Evolutionary conservation across 2,329 filamentous ascomycete genomes (phyloP), one percentile per base, ranked within the genome.

Genomic region (Drechslerella dactyloides): DNA sequence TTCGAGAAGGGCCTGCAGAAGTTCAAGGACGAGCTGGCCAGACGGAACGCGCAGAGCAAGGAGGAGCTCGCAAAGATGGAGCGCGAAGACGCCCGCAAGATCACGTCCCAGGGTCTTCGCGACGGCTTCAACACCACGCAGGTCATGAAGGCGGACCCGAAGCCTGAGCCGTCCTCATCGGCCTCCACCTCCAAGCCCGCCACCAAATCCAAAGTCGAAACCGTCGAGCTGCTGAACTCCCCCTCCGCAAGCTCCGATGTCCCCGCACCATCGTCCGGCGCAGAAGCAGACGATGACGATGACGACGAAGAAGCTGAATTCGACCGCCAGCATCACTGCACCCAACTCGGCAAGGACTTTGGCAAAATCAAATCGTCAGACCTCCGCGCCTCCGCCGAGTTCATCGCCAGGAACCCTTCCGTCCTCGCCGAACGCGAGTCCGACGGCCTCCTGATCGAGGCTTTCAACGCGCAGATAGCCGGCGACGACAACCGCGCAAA

Each of bases 111-210:
- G 75, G 85, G 86, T 75, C 87, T 96, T 76, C 90, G 93, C 77
- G 92, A 89, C 1, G 94, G 94, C 4, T 99, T 99, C 79, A 88
- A 96, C 80, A 93, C 87, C 79, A 96, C 93, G 1, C 85, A 89
- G 75, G 87, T 99, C 60, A 83, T 86, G 77, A 93, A 91, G 79
- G 79, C 83, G 6, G 80, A 81, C 6, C 37, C 65, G 21, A 57
- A 40, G 35, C 57, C 64, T 10, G n/a, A 58, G 17, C 51, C 63
- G 27, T 44, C 53, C 3, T 21, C 56, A 11, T 48, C 40, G 7
- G 15, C 15, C 8, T 19, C 44, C 7, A 5, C 65, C 6, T 81
- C 82, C 42, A 82, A 82, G 69, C 78, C 81, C 66, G 83, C 82
- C 51, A 69, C 78, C 10, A 76, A 79, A 68, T 73, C 78, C 55